A percentile compares a stretch with the other conserved stretches of the same genome.
Evolutionary conservation across 1,284 basidiomycete genomes (phyloP).

Genomic region (Papiliotrema laurentii): DNA sequence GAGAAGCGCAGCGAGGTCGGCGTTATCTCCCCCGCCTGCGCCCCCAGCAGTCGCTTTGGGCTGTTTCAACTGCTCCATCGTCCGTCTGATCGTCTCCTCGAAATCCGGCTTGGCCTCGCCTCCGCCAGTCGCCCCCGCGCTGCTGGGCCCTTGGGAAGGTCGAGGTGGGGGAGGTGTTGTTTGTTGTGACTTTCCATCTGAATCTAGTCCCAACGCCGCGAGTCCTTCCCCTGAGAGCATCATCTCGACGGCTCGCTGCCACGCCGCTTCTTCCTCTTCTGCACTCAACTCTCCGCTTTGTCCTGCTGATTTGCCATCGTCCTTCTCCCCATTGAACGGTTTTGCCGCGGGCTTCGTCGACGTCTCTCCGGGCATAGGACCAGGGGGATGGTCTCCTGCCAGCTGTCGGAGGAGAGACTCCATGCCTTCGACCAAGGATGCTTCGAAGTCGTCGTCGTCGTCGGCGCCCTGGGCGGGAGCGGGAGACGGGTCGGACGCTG

Average conservation of each 20-base stretch:
- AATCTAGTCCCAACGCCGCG: slow-evolving; percentile 52
- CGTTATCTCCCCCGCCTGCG: slow-evolving; percentile 21
- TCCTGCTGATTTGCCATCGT: no score
- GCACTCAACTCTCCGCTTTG: no score
- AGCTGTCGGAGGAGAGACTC: slow-evolving; percentile 74
- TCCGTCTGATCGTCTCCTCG: slow-evolving; percentile 69
- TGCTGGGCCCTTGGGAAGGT: neutral
- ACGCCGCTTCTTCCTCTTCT: slow-evolving; percentile 48
- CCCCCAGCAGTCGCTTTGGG: slow-evolving; percentile 38
- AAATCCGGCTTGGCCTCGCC: slow-evolving; percentile 53
- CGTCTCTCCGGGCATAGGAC: slow-evolving; percentile 29
- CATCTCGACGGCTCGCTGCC: slow-evolving; percentile 68
- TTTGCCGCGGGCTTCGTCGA: neutral
- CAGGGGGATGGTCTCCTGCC: slow-evolving; percentile 46
- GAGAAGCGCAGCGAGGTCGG: slow-evolving; percentile 32
- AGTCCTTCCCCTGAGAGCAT: slow-evolving; percentile 65
- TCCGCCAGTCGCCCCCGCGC: neutral
- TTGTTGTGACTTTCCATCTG: slow-evolving; percentile 1
- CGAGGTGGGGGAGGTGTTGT: slow-evolving; percentile 8
- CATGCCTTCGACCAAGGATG: slow-evolving; percentile 75
- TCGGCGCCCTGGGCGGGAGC: slow-evolving; percentile 27
- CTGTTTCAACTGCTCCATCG: slow-evolving; percentile 72
- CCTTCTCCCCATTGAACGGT: slow-evolving; percentile 3
- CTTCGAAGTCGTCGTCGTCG: slow-evolving; percentile 58
- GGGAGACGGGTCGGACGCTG: slow-evolving; percentile 12